These are phyloP conservation scores for Pseudogymnoascus pannorum DNA, from an alignment of 2,329 filamentous ascomycete species.

Conservation along the genomic window DNA sequence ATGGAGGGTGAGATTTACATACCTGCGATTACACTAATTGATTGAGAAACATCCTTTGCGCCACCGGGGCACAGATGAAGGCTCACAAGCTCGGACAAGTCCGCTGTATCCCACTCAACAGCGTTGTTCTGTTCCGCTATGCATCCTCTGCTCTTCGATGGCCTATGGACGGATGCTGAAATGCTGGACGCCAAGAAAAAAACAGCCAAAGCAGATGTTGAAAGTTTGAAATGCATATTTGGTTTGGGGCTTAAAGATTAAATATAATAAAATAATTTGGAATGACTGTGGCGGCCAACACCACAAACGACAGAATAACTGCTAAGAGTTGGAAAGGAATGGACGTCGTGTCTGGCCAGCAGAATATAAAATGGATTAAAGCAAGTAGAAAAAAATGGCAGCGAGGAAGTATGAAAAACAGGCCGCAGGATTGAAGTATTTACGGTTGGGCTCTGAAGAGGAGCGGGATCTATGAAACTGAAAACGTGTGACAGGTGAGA, in stretches of 20 bases:
- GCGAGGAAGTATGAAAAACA: background rate
- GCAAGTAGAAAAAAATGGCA: background rate
- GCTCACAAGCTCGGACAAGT: background rate
- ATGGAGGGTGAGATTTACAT: background rate
- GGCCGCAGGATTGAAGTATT: background rate
- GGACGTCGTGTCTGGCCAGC: slow-evolving; percentile 6
- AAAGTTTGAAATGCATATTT: background rate
- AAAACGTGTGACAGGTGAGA: slow-evolving; percentile 3
- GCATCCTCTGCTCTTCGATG: background rate
- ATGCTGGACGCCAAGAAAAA: background rate
- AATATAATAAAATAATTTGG: background rate
- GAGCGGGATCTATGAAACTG: background rate
- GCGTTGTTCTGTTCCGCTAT: background rate
- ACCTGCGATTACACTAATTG: background rate
- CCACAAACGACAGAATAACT: background rate
- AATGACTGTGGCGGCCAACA: background rate
- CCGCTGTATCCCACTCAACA: background rate
- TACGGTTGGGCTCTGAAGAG: background rate
- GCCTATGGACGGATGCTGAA: background rate
- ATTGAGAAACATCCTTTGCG: background rate
- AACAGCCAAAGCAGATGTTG: background rate
- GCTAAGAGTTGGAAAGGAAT: background rate
- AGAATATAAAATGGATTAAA: background rate
- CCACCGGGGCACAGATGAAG: background rate
- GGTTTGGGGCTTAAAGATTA: background rate